Evolutionary conservation across 2,329 filamentous ascomycete species (phyloP), one percentile per base, ranked within the genome.

Genomic region (Ophiostoma sp.): DNA sequence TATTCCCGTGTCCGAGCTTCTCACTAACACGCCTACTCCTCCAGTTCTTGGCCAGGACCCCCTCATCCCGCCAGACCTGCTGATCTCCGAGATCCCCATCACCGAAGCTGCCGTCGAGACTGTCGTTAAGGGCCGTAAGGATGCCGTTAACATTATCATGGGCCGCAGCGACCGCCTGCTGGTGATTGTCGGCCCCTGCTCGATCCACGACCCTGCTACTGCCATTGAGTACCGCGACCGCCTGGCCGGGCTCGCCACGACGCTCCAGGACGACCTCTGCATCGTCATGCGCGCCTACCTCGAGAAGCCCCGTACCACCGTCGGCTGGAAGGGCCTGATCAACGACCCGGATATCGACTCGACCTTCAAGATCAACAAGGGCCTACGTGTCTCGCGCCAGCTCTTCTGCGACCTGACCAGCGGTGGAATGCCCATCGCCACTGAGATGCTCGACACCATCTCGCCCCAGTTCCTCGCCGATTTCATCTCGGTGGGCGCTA

Each of bases 201-300:
- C 95, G 36, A 95, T 99, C 81, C 96, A 99, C 86, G 96, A 99
- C 84, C 96, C 96, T 9, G 90, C 87, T 68, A 90, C 90, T 17
- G 96, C 96, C 55, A 86, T 97, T 78, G 94, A 98, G 83, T 99
- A 99, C 87, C 93, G 92, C 81, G 84, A 87, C 75, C 90, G 91
- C 73, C 89, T 99, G 68, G 92, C 94, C 84, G 84, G 87, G 71
- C 86, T 98, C 66, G 89, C 94, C 74, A 89, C 92, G 76, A 93
- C 92, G 86, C 91, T 98, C 75, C 90, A 91, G 75, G 87, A 90
- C 78, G 95, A 98, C 81, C 88, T 99, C 64, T 91, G 91, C 82
- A 93, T 99, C 82, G 91, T 99, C 80, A 99, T 99, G 96, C 93
- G 96, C 79, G 94, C 95, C 80, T 99, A 99, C 88, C 92, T 99